These are phyloP conservation scores for Pseudogymnoascus sp. DNA, from an alignment of 2,329 filamentous ascomycete genomes.

Conservation along the genomic window DNA sequence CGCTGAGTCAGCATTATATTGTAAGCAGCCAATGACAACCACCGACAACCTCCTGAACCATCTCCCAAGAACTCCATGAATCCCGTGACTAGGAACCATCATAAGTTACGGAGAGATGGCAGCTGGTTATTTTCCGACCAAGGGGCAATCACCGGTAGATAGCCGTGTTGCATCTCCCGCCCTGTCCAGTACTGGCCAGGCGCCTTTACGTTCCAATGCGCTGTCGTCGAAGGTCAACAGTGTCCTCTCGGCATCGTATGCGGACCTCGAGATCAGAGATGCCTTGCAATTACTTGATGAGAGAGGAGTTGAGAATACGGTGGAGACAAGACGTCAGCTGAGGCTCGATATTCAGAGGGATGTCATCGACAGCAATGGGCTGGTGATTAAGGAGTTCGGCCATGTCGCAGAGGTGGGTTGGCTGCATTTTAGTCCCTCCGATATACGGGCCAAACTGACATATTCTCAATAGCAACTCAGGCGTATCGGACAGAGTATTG, in stretches of 20 bases:
- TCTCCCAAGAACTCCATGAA: neutral
- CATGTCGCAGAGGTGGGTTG: slow-evolving; percentile 69
- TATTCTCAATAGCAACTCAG: slow-evolving; percentile 60
- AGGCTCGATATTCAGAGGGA: slow-evolving; percentile 82
- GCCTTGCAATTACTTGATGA: slow-evolving; percentile 70
- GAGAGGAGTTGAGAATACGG: slow-evolving; percentile 60
- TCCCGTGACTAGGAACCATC: neutral
- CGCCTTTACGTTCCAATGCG: slow-evolving; percentile 40
- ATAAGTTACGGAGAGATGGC: slow-evolving; percentile 17
- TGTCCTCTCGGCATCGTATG: slow-evolving; percentile 85
- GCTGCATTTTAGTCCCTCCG: neutral
- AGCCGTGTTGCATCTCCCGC: slow-evolving; percentile 20
- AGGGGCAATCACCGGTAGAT: slow-evolving; percentile 19
- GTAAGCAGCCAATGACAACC: neutral
- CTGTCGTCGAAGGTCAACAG: slow-evolving; percentile 74
- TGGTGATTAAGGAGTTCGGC: slow-evolving; percentile 81
- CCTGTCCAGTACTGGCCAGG: slow-evolving; percentile 20
- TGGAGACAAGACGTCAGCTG: slow-evolving; percentile 69
- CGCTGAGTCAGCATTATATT: neutral
- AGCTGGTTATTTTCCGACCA: slow-evolving; percentile 21
- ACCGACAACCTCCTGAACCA: slow-evolving; percentile 3
- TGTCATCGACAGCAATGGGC: slow-evolving; percentile 84
- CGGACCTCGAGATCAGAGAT: slow-evolving; percentile 84
- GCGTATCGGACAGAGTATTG: slow-evolving; percentile 71
- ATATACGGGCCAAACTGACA: slow-evolving; percentile 21